Base-by-base conservation (phyloP, 352 stramenopile species). In the Phytophthora constricta region DNA sequence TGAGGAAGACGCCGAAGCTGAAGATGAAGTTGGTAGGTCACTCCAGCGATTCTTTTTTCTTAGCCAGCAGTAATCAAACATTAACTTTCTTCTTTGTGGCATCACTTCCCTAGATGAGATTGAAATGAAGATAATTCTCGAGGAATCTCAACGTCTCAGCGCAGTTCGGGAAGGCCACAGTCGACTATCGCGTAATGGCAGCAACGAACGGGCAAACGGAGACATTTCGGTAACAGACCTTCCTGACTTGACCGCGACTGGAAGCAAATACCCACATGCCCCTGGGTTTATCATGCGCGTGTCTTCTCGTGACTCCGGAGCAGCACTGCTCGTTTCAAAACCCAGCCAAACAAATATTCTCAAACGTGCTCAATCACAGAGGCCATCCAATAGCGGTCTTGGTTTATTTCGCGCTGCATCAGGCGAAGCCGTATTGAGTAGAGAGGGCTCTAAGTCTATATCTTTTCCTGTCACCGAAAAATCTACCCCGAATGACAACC, bases 71-170 rank as follows among this genome's bases (percentile, higher is more conserved):
- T n/a, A n/a, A n/a, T n/a, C n/a, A n/a, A n/a, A n/a, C n/a, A n/a
- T n/a, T n/a, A n/a, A n/a, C n/a, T 16, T 42, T 5, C 34, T 37
- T 37, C 7, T 31, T 54, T 20, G 17, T 43, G 28, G 25, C 14
- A 48, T 56, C 49, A 58, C 1, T 37, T 37, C 3, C 33, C 1
- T 47, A 86, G 84, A 86, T 39, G 84, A 89, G 45, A 91, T 92
- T 33, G 84, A 92, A 53, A 91, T 92, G 84, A 85, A 84, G 50
- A 92, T 91, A 31, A 79, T 92, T 25, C 58, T 91, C 25, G 79
- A 91, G 45, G 84, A 91, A 31, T 91, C 83, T 1, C 64, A 80
- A 16, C 81, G 76, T 2, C 66, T 91, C 10, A 80, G 65, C 41
- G 59, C 66, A 20, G 53, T 81, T n/a, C 79, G 71, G 17, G 70